Percentiles rank a stretch among this genome's conserved stretches.
Evolutionary conservation across 352 stramenopile species (phyloP).

Genomic region (Saprolegnia parasitica): DNA sequence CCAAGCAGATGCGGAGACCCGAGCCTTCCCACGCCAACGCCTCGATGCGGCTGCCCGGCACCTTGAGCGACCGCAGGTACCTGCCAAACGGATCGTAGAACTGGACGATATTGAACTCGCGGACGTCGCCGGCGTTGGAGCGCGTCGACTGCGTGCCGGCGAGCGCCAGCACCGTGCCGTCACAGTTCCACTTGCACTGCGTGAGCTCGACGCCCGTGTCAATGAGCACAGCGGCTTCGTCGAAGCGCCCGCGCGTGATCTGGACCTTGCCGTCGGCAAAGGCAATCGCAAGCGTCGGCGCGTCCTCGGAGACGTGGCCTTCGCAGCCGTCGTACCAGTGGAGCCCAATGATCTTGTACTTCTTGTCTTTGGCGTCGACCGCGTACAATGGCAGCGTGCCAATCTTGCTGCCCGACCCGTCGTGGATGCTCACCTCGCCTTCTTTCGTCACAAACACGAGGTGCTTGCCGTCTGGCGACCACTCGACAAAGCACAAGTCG

Average conservation of each 20-base stretch:
- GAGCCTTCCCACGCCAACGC: conserved; percentile 89
- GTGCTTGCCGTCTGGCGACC: conserved; percentile 86
- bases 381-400: conserved; percentile 73
- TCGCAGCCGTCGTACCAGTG: conserved; percentile 86
- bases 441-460: conserved; percentile 87
- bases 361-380: conserved; percentile 46
- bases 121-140: conserved; percentile 33
- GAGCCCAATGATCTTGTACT: conserved; percentile 74
- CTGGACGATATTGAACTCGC: conserved; percentile 84
- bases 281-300: conserved; percentile 86
- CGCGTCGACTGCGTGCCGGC: conserved; percentile 57
- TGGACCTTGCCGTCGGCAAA: conserved; percentile 91
- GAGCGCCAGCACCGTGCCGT: conserved; percentile 86
- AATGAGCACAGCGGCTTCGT: conserved; percentile 85
- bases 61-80: conserved; percentile 80
- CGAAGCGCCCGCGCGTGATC: conserved; percentile 80
- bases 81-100: conserved; percentile 89
- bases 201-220: conserved; percentile 85
- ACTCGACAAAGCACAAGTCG: conserved; percentile 90
- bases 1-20: conserved; percentile 87
- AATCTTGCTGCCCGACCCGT: conserved; percentile 82
- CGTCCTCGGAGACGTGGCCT: conserved; percentile 83
- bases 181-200: conserved; percentile 88
- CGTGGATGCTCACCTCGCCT: conserved; percentile 80
- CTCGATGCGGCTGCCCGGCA: conserved; percentile 84